Evolutionary conservation across 2,329 filamentous ascomycete genomes (phyloP).

Genomic region (Monosporascus cannonballus): DNA sequence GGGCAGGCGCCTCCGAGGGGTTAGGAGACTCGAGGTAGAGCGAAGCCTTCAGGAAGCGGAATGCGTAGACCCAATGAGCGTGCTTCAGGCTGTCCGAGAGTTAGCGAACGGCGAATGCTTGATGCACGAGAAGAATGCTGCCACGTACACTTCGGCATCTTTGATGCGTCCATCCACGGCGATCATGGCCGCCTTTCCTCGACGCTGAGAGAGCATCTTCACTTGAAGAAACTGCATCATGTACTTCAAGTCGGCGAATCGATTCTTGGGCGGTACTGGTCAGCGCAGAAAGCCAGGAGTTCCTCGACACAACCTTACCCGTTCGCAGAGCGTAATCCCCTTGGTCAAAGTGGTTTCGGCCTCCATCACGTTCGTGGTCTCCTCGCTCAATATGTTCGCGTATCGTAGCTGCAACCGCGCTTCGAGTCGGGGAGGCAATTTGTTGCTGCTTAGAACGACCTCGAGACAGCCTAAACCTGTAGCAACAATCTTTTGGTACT

Average conservation of each 20-base stretch:
- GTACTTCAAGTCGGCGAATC: conserved; percentile 64
- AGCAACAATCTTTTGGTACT: conserved; percentile 67
- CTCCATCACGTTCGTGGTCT: conserved; percentile 70
- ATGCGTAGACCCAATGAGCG: conserved; percentile 68
- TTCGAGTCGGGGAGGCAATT: conserved; percentile 59
- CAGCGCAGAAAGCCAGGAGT: conserved; percentile 17
- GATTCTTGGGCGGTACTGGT: conserved; percentile 34
- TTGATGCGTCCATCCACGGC: conserved; percentile 62
- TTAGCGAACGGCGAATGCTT: conserved; percentile 11
- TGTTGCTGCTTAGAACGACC: conserved; percentile 55
- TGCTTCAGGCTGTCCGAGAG: conserved; percentile 45
- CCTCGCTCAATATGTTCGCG: conserved; percentile 64
- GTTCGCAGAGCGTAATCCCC: conserved; percentile 63
- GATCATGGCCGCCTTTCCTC: conserved; percentile 66
- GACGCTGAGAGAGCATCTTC: conserved; percentile 64
- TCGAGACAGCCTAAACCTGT: conserved; percentile 70
- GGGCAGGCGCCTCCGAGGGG: conserved; percentile 54
- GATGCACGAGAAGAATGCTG: background rate
- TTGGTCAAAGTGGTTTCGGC: conserved; percentile 68
- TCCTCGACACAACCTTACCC: conserved; percentile 33
- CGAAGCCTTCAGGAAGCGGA: conserved; percentile 66
- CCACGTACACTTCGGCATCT: conserved; percentile 57
- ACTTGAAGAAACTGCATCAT: conserved; percentile 69
- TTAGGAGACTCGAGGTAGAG: conserved; percentile 58
- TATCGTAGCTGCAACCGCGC: conserved; percentile 65